Evolutionary conservation across 2,329 filamentous ascomycete species (phyloP), one percentile per base, ranked within the genome.

Genomic region (Xylaria sp.): DNA sequence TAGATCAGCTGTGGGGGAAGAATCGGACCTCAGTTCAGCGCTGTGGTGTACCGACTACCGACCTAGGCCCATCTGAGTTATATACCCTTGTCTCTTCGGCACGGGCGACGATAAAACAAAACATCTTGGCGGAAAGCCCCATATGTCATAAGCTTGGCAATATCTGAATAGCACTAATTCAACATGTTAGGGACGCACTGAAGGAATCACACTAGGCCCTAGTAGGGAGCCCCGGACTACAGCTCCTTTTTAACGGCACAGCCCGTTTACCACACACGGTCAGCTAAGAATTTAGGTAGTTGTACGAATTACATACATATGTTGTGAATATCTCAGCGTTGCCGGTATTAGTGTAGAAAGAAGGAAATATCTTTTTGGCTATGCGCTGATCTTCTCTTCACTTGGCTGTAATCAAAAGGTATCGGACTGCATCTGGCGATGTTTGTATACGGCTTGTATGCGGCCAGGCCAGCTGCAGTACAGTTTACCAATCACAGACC

Each of bases 1-100:
- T 69, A 69, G 67, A 67, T 17, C 17, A 19, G 61, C n/a, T 61
- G 61, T 53, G 55, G 65, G 42, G 55, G 27, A 11, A 14, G 19
- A n/a, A 53, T 47, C n/a, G 45, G 14, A 21, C 7, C 34, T 14
- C 21, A 19, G 3, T 19, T 19, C 42, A 47, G 42, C 7, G 17
- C 42, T 47, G 42, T 47, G 8, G 34, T 36, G 34, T 36, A 7
- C 42, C 42, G 42, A 17, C n/a, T 36, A 7, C 42, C 42, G 42
- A 17, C n/a, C 42, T 56, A 32, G 47, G 32, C 51, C 36, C 7
- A 17, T 45, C 36, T 54, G 5, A 24, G 59, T 47, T 42, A 48
- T 51, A 34, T 24, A 32, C 32, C 34, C 39, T 36, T 11, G 14
- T 56, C 24, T 36, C 12, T 51, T 57, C 48, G 36, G 48, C 48